These are phyloP conservation scores for Ambrosia artemisiifolia DNA, from an alignment of 129 eudicot species.

Conservation along the genomic window DNA sequence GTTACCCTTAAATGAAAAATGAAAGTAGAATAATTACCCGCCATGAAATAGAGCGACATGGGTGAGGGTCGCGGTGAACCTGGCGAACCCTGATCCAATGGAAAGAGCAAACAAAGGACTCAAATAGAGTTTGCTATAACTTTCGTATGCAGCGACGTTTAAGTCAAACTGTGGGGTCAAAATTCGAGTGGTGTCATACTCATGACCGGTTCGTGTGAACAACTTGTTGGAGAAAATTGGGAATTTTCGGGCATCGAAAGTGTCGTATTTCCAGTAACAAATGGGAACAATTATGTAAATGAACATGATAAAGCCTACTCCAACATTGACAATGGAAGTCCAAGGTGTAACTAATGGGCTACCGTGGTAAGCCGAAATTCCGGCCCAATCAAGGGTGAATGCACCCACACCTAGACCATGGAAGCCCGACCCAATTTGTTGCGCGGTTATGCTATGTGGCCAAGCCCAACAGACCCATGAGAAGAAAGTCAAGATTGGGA, in stretches of 20 bases:
- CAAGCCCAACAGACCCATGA: constrained; percentile 97
- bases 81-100: constrained; percentile 88
- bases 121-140: constrained; percentile 77
- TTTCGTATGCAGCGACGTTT: constrained; percentile 67
- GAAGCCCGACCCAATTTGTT: constrained; percentile 87
- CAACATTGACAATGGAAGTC: constrained; percentile 78
- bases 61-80: constrained; percentile 83
- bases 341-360: constrained; percentile 94
- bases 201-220: constrained; percentile 61
- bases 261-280: constrained; percentile 88
- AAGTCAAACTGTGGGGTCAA: constrained; percentile 82
- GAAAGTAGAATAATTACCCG: constrained; percentile 36
- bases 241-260: constrained; percentile 81
- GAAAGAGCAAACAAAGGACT: constrained; percentile 95
- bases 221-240: constrained; percentile 82
- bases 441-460: constrained; percentile 88
- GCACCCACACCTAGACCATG: constrained; percentile 93
- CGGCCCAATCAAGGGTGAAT: constrained; percentile 96
- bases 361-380: constrained; percentile 89
- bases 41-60: constrained; percentile 87
- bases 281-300: constrained; percentile 85
- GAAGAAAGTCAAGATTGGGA: constrained; percentile 82
- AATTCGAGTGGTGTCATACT: constrained; percentile 74
- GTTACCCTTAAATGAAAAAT: neutral
- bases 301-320: constrained; percentile 79